These are phyloP conservation scores for Neurospora pannonica DNA, from an alignment of 495 filamentous ascomycete genomes.

Conservation along the genomic window DNA sequence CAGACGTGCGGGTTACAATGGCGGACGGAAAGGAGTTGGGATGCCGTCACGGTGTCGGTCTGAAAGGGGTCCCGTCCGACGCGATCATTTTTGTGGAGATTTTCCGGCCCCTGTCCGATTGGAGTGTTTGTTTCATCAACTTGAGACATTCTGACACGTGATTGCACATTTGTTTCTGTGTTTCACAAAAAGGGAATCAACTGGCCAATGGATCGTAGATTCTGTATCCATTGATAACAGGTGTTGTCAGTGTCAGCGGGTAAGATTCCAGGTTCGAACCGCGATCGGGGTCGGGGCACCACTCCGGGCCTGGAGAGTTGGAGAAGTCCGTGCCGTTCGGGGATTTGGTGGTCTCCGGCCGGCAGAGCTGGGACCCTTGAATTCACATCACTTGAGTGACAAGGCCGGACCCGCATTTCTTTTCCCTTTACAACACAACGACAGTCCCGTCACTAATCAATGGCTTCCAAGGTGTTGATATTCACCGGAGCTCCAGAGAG, in stretches of 20 bases:
- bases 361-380: neutral
- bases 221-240: neutral
- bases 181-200: neutral
- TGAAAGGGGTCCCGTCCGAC: neutral
- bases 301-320: neutral
- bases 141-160: neutral
- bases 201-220: neutral
- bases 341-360: neutral
- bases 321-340: neutral
- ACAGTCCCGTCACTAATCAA: constrained; percentile 5
- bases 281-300: neutral
- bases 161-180: neutral
- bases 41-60: neutral
- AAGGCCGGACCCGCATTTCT: too few relatives aligned
- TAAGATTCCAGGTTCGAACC: neutral
- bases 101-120: neutral
- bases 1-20: neutral
- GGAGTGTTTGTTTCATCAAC: neutral
- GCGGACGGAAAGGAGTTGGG: neutral
- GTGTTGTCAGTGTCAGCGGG: neutral
- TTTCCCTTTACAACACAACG: neutral
- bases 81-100: neutral
- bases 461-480: constrained; percentile 45
- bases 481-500: constrained; percentile 54
- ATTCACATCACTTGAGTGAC: neutral